Evolutionary conservation across 768 basidiomycete species (phyloP).

Genomic region (Mrakia gelida): DNA sequence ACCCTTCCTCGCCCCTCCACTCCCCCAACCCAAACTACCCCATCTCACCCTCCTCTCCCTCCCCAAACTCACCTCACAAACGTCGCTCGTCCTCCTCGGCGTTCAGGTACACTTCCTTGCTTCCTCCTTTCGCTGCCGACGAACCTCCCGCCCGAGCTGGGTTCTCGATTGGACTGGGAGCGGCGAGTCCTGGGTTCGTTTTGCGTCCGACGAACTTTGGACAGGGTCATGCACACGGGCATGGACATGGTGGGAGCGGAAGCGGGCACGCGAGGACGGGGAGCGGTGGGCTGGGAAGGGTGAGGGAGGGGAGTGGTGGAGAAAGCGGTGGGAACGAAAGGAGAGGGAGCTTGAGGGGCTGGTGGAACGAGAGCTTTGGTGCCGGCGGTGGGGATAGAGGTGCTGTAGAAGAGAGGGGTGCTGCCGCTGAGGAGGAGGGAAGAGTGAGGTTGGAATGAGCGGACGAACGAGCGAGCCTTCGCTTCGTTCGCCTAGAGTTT

Average conservation of each 20-base stretch:
- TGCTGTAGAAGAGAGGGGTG: neutral
- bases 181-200: slow-evolving; percentile 43
- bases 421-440: neutral
- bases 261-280: neutral
- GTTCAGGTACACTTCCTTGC: slow-evolving; percentile 14
- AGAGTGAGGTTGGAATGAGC: neutral
- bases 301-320: neutral
- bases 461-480: neutral
- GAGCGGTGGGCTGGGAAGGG: neutral
- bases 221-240: neutral
- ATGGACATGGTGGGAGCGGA: neutral
- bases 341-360: neutral
- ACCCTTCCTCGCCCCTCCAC: slow-evolving; percentile 6
- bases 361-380: neutral
- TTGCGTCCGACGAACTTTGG: slow-evolving; percentile 8
- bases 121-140: slow-evolving; percentile 25
- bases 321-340: neutral
- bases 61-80: slow-evolving; percentile 1
- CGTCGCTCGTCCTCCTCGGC: slow-evolving; percentile 10
- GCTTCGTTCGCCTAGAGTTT: neutral
- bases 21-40: slow-evolving; percentile 18
- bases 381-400: neutral
- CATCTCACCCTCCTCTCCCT: slow-evolving; percentile 6
- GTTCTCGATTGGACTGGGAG: slow-evolving; percentile 45
- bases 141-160: slow-evolving; percentile 38